A percentile compares a stretch with the other conserved stretches of the same genome.
Evolutionary conservation across 768 basidiomycete species (phyloP).

Genomic region (Neoboletus subvelutipes): DNA sequence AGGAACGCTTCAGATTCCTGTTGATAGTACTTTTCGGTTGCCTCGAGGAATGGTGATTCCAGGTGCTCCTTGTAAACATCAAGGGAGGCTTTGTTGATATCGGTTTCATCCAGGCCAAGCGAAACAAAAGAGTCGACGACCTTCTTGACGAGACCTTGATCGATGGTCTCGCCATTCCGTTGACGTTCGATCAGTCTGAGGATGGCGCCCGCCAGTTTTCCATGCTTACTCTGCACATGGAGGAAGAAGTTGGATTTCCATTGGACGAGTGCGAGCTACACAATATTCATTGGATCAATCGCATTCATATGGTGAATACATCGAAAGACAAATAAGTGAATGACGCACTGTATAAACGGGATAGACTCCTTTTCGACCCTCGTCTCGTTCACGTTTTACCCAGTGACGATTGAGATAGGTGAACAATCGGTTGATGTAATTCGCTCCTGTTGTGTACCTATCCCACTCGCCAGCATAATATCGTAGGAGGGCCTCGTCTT

Average conservation of each 20-base stretch:
- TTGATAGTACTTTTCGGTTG: conserved; percentile 90
- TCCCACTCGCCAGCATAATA: conserved; percentile 96
- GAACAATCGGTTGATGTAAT: conserved; percentile 96
- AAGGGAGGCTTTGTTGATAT: conserved; percentile 89
- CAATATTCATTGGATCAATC: conserved; percentile 1
- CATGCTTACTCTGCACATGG: conserved; percentile 77
- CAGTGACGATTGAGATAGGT: conserved; percentile 98
- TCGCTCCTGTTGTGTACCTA: conserved; percentile 94
- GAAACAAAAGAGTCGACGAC: conserved; percentile 95
- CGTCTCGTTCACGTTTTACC: conserved; percentile 98
- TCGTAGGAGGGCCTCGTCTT: conserved; percentile 84
- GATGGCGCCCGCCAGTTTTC: conserved; percentile 84
- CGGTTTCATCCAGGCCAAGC: conserved; percentile 88
- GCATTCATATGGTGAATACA: not conserved
- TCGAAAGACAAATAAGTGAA: not conserved
- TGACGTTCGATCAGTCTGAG: conserved; percentile 90
- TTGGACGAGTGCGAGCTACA: conserved; percentile 87
- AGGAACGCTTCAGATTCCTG: conserved; percentile 91
- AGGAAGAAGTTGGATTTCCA: conserved; percentile 93
- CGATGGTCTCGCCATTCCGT: conserved; percentile 91
- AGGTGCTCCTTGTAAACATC: conserved; percentile 93
- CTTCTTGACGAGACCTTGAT: conserved; percentile 89
- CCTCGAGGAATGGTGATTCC: conserved; percentile 82
- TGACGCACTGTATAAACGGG: conserved; percentile 87
- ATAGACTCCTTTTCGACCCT: conserved; percentile 93